These are phyloP conservation scores for Carallia brachiata DNA, from an alignment of 345 rosid species.

Conservation along the genomic window DNA sequence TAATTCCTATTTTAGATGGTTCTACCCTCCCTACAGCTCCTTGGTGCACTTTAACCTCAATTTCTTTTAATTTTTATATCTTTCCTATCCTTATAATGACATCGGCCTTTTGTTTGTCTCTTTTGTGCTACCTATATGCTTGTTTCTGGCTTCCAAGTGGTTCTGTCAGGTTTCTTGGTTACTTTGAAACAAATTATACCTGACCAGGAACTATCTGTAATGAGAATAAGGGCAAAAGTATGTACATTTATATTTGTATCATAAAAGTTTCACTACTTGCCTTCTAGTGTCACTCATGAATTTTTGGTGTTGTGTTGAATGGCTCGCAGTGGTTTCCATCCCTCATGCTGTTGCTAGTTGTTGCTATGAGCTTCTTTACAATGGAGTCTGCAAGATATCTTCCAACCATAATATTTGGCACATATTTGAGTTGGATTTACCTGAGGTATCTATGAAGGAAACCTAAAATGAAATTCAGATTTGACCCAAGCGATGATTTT, in stretches of 20 bases:
- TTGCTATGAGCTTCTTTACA: conserved; percentile 73
- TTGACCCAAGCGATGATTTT: conserved; percentile 95
- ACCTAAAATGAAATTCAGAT: conserved; percentile 81
- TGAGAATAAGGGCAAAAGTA: conserved; percentile 91
- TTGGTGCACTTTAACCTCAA: too few species aligned
- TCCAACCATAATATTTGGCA: conserved; percentile 87
- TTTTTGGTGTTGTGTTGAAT: conserved; percentile 19
- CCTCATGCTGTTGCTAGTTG: conserved; percentile 56
- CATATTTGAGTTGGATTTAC: conserved; percentile 91
- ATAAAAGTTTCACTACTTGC: neutral
- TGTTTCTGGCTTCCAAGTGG: conserved; percentile 88
- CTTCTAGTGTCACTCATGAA: neutral
- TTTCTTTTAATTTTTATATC: too few species aligned
- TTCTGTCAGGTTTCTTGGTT: conserved; percentile 83
- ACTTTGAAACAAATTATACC: conserved; percentile 94
- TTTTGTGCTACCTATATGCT: conserved; percentile 74
- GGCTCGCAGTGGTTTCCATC: conserved; percentile 92
- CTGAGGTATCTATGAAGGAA: conserved; percentile 82
- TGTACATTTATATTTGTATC: neutral
- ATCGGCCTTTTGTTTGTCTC: conserved; percentile 11
- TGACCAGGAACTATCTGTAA: conserved; percentile 74
- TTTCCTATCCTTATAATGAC: neutral
- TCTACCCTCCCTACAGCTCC: neutral
- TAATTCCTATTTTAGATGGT: neutral
- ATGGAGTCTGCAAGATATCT: conserved; percentile 69